Evolutionary conservation across 1,139 yeast species (phyloP).

Genomic region (Hyphopichia pseudoburtonii): DNA sequence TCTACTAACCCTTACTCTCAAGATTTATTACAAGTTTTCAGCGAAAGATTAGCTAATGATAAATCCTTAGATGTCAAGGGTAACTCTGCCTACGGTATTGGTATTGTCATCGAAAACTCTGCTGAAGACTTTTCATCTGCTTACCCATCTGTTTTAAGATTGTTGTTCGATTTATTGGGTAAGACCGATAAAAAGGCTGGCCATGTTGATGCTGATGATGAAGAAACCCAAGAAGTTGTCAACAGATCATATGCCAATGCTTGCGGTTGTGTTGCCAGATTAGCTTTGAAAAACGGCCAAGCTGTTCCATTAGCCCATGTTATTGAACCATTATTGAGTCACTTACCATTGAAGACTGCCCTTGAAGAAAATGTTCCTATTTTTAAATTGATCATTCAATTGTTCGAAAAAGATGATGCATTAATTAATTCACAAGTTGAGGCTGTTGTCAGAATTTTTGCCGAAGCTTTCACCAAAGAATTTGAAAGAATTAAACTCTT

Average conservation of each 20-base stretch:
- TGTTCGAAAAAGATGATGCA: conserved; percentile 65
- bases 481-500: conserved; percentile 68
- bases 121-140: conserved; percentile 58
- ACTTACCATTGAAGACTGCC: conserved; percentile 85
- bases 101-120: conserved; percentile 67
- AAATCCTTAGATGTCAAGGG: conserved; percentile 88
- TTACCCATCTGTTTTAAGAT: conserved; percentile 70
- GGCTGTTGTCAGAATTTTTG: conserved; percentile 65
- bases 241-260: conserved; percentile 91
- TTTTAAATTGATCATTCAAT: conserved; percentile 70
- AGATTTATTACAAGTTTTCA: conserved; percentile 69
- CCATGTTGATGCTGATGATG: conserved; percentile 62
- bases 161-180: conserved; percentile 74
- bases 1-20: conserved; percentile 63
- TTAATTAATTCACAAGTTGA: conserved; percentile 60
- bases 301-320: conserved; percentile 82
- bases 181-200: conserved; percentile 73
- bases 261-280: conserved; percentile 94
- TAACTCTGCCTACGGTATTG: conserved; percentile 95
- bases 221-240: conserved; percentile 76
- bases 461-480: conserved; percentile 71
- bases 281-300: conserved; percentile 71
- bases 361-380: conserved; percentile 93
- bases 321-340: conserved; percentile 70
- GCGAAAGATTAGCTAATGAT: conserved; percentile 69